Percentiles rank a stretch among this genome's conserved stretches.
Conservation (phyloP, 768 basidiomycete genomes). For the Macrolepiota dolichaula region DNA sequence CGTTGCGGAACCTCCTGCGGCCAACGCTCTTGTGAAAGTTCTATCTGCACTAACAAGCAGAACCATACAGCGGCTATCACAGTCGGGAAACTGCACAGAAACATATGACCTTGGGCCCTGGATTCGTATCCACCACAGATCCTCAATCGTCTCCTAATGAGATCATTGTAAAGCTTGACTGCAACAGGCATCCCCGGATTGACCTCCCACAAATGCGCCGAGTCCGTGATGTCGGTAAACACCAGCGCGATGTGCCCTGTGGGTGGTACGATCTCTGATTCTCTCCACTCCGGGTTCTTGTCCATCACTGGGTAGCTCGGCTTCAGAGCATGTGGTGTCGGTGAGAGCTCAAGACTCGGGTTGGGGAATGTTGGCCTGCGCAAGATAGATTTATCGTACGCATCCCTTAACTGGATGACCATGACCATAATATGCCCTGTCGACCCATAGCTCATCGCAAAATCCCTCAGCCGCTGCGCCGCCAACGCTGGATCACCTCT, state of each 20-base stretch:
- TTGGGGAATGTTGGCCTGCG: not conserved
- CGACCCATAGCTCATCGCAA: slow-evolving; percentile 95
- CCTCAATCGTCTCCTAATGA: slow-evolving; percentile 82
- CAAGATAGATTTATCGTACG: slow-evolving; percentile 1
- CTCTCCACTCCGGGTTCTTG: slow-evolving; percentile 58
- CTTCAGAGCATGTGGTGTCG: slow-evolving; percentile 18
- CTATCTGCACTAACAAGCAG: slow-evolving; percentile 82
- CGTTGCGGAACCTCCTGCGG: slow-evolving; percentile 91
- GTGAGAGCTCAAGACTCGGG: slow-evolving; percentile 18
- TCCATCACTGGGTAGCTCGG: slow-evolving; percentile 54
- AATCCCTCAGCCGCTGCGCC: slow-evolving; percentile 93
- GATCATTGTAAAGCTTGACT: slow-evolving; percentile 83
- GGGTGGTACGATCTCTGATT: slow-evolving; percentile 80
- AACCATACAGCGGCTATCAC: slow-evolving; percentile 86
- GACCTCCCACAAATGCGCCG: slow-evolving; percentile 94
- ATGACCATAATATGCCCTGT: slow-evolving; percentile 96
- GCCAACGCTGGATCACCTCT: slow-evolving; percentile 80
- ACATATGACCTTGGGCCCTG: slow-evolving; percentile 98
- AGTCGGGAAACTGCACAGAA: slow-evolving; percentile 97
- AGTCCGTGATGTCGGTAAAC: slow-evolving; percentile 97
- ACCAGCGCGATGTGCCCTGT: slow-evolving; percentile 87
- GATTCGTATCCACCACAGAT: slow-evolving; percentile 97
- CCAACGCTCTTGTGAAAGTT: slow-evolving; percentile 82
- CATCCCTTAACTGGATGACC: slow-evolving; percentile 81
- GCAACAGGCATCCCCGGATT: slow-evolving; percentile 95